Conservation (phyloP, 2,329 filamentous ascomycete genomes). For the Cyphellophora europaea region DNA sequence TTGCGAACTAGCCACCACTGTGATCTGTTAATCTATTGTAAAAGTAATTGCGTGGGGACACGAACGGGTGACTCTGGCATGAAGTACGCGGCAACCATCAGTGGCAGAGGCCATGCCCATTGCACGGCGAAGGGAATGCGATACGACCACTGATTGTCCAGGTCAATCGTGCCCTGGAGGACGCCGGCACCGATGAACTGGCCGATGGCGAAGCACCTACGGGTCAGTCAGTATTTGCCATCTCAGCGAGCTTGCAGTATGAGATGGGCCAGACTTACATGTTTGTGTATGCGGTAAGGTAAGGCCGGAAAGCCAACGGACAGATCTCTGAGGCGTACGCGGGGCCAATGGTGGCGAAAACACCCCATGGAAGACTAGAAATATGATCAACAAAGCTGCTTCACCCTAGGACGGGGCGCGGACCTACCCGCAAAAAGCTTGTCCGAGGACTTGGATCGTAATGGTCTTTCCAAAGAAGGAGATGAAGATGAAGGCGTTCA, state of each 20-base stretch:
- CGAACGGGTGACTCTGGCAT: conserved; percentile 25
- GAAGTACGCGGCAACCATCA: conserved; percentile 8
- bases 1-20: conserved; percentile 39
- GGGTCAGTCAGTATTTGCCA: conserved; percentile 26
- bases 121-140: conserved; percentile 26
- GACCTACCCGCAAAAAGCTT: conserved; percentile 21
- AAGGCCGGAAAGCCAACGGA: conserved; percentile 23
- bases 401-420: not conserved
- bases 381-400: conserved; percentile 18
- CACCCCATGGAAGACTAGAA: conserved; percentile 23
- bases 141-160: conserved; percentile 3
- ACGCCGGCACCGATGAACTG: conserved; percentile 39
- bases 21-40: too few species aligned
- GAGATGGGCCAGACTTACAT: too few species aligned
- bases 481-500: conserved; percentile 24
- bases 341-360: conserved; percentile 27
- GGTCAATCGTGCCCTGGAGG: conserved; percentile 4
- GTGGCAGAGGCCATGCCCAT: conserved; percentile 13
- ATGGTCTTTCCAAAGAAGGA: conserved; percentile 27
- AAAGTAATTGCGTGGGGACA: too few species aligned
- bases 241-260: conserved; percentile 33
- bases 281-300: conserved; percentile 1
- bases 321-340: conserved; percentile 61
- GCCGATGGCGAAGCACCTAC: conserved; percentile 26
- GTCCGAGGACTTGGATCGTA: conserved; percentile 20